Evolutionary conservation across 441 rosid species (phyloP).

Genomic region (Melianthus villosus): DNA sequence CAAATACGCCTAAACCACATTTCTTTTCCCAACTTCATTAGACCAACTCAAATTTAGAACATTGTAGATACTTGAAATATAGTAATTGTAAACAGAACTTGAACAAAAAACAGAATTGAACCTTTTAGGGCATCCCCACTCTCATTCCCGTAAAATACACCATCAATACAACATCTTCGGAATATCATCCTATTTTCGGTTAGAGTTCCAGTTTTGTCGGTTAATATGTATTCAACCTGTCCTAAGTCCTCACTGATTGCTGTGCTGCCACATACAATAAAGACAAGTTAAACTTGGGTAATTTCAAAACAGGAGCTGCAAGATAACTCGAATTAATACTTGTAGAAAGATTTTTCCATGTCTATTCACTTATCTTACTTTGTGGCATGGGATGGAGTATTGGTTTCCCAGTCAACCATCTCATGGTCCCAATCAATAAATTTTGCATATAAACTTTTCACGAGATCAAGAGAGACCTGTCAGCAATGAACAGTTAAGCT

Average conservation of each 20-base stretch:
- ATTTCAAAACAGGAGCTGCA: too few relatives aligned
- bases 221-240: conserved; percentile 96
- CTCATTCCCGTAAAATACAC: conserved; percentile 76
- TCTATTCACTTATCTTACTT: conserved; percentile 45
- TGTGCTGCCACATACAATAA: conserved; percentile 79
- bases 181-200: conserved; percentile 96
- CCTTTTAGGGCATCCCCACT: conserved; percentile 92
- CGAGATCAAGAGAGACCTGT: conserved; percentile 96
- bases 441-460: conserved; percentile 91
- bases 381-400: conserved; percentile 67
- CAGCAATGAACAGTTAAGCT: conserved; percentile 5
- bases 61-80: too few relatives aligned
- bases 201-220: conserved; percentile 97
- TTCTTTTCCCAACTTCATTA: too few relatives aligned
- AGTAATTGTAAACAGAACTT: not conserved
- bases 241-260: conserved; percentile 99
- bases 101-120: conserved; percentile 14
- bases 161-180: conserved; percentile 81
- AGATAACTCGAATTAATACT: too few relatives aligned
- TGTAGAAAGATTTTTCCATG: conserved; percentile 5
- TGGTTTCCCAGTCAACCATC: conserved; percentile 83
- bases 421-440: conserved; percentile 94
- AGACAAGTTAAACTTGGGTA: too few relatives aligned
- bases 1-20: too few relatives aligned
- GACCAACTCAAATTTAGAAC: too few relatives aligned